A percentile compares a stretch with the other conserved stretches of the same genome.
These are phyloP conservation scores for Phyllosticta citribraziliensis DNA, from an alignment of 2,329 filamentous ascomycete species.

Conservation along the genomic window DNA sequence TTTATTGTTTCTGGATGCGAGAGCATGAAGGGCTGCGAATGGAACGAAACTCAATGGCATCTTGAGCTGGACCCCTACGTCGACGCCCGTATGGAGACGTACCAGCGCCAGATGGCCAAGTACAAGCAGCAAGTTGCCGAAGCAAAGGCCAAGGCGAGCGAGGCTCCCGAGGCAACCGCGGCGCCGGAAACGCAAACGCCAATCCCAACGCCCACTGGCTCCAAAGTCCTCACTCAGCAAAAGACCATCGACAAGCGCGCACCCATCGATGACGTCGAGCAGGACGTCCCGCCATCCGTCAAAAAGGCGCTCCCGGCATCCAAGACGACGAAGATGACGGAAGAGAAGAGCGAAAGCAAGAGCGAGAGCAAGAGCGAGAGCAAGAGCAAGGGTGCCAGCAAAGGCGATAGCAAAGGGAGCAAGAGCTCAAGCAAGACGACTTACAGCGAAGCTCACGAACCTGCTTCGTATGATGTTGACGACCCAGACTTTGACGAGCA, in stretches of 20 bases:
- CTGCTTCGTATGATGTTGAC: background rate
- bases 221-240: background rate
- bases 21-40: conserved; percentile 30
- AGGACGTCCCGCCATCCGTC: conserved; percentile 11
- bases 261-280: background rate
- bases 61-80: conserved; percentile 28
- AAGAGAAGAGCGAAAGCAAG: background rate
- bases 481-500: conserved; percentile 12
- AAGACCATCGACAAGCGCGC: background rate
- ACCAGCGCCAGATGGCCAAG: conserved; percentile 24
- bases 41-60: conserved; percentile 38
- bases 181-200: conserved; percentile 13
- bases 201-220: background rate
- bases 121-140: conserved; percentile 25
- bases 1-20: conserved; percentile 41
- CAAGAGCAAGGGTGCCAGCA: conserved; percentile 19
- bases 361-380: conserved; percentile 15
- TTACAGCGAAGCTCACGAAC: conserved; percentile 3
- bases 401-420: background rate
- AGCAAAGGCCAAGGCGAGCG: conserved; percentile 21
- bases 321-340: conserved; percentile 12
- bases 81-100: conserved; percentile 19
- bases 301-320: conserved; percentile 3
- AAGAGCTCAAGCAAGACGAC: conserved; percentile 3
- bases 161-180: conserved; percentile 14